Base-by-base conservation (phyloP, 2,329 filamentous ascomycete species). In the Aspergillus fumigatiaffinis region DNA sequence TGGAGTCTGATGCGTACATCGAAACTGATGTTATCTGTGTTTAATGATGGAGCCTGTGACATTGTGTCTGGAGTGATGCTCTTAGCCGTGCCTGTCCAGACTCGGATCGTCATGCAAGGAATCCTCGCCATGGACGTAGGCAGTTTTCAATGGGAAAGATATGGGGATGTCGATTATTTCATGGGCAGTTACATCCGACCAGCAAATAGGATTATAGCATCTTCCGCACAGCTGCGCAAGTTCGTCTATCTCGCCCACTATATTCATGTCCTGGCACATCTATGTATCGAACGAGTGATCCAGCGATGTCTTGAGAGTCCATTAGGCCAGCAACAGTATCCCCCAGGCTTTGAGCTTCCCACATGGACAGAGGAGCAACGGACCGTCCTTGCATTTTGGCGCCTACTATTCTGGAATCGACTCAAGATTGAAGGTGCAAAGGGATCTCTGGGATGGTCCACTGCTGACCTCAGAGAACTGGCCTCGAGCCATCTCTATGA, bases 281-380 rank as follows among this genome's bases (percentile, higher is more conserved):
- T 54, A 12, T 54, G 52, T 21, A 48, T 54, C 10, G 46, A 49
- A 20, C 2, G 32, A 6, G 10, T 28, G 44, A 20, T 50, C 9
- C 52, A 21, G 10, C 44, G 23, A 12, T 54, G 52, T 8, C 38
- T 42, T 17, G 6, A 20, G 17, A 42, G 38, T 20, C 38, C 17
- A 20, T 20, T 42, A 17, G 38, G 38, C 17, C 38, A n/a, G 10
- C 38, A 8, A 10, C 7, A 54, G 23, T 49, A 38, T 10, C 21
- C 29, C 44, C 12, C 28, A 26, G 6, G 17, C 14, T 38, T 49
- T 23, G 4, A 2, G 23, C 7, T 42, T 25, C 20, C 52, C 29
- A 44, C 52, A 8, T 54, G 52, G 52, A 50, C 52, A 10, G 52
- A 54, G 26, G 52, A 54, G 46, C 52, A 54, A 26, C 52, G 52